These are phyloP conservation scores for Colletotrichum costaricense DNA, from an alignment of 2,329 filamentous ascomycete genomes.

Conservation along the genomic window DNA sequence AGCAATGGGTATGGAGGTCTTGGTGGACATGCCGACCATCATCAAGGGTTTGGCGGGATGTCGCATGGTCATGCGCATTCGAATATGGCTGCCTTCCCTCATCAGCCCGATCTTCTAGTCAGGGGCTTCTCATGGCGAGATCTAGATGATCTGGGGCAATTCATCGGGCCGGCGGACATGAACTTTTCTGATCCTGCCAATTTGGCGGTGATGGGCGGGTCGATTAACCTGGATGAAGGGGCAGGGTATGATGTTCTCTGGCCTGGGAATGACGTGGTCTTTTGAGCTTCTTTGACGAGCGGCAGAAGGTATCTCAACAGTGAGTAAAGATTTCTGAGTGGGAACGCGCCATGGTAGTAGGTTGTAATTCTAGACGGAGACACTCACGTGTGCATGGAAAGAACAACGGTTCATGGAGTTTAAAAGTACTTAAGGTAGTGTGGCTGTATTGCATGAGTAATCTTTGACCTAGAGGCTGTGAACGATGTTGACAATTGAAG, in stretches of 20 bases:
- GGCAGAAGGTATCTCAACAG: too few relatives aligned
- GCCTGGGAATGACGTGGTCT: constrained; percentile 25
- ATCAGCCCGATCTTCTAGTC: constrained; percentile 42
- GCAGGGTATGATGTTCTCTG: constrained; percentile 28
- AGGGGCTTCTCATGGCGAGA: constrained; percentile 73
- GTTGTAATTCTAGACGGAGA: too few relatives aligned
- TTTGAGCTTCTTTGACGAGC: background rate
- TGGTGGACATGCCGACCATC: background rate
- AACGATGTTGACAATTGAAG: background rate
- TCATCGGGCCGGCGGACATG: constrained; percentile 43
- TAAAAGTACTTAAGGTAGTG: background rate
- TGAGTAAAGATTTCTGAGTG: too few relatives aligned
- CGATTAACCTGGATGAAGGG: constrained; percentile 11
- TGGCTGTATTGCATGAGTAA: background rate
- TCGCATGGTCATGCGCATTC: constrained; percentile 47
- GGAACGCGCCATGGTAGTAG: too few relatives aligned
- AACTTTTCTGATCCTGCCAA: constrained; percentile 13
- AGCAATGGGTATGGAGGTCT: background rate
- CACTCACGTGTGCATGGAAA: background rate
- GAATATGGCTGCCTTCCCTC: background rate
- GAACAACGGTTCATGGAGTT: background rate
- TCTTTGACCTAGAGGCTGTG: background rate
- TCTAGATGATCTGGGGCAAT: constrained; percentile 69
- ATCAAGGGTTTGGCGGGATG: constrained; percentile 41
- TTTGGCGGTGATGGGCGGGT: constrained; percentile 6